These are phyloP conservation scores for Pleurozium schreberi DNA, from an alignment of 225 moss, liverwort and hornwort genomes.

Conservation along the genomic window DNA sequence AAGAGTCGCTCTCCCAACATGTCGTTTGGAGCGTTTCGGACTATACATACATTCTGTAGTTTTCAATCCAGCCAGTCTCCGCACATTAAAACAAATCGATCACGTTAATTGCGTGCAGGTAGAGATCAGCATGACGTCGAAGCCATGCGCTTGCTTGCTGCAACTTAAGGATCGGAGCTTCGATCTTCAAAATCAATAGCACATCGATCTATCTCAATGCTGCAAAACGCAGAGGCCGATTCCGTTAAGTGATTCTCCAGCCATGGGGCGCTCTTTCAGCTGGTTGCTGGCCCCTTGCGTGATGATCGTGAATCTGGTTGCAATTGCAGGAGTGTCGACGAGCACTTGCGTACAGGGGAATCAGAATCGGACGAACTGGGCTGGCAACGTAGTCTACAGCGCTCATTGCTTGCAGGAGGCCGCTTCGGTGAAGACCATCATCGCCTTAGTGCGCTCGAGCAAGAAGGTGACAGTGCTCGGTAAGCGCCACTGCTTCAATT, in stretches of 20 bases:
- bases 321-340: background rate
- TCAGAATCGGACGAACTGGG: conserved; percentile 35
- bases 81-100: background rate
- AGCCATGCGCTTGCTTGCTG: background rate
- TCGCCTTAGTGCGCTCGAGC: background rate
- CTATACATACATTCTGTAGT: background rate
- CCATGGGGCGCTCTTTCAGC: background rate
- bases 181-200: background rate
- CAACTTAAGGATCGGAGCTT: background rate
- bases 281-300: background rate
- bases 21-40: background rate
- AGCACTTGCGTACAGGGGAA: background rate
- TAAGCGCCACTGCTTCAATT: conserved; percentile 31
- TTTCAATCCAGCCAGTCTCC: background rate
- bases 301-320: background rate
- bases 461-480: conserved; percentile 13
- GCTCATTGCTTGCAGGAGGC: conserved; percentile 7
- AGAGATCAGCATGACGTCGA: background rate
- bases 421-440: conserved; percentile 10
- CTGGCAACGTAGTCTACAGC: conserved; percentile 17
- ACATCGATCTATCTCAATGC: background rate
- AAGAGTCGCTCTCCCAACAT: background rate
- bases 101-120: background rate
- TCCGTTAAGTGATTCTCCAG: background rate
- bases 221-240: background rate